A percentile compares a stretch with the other conserved stretches of the same genome.
Conservation (phyloP, 768 basidiomycete genomes). For the Punctularia strigosozonata region DNA sequence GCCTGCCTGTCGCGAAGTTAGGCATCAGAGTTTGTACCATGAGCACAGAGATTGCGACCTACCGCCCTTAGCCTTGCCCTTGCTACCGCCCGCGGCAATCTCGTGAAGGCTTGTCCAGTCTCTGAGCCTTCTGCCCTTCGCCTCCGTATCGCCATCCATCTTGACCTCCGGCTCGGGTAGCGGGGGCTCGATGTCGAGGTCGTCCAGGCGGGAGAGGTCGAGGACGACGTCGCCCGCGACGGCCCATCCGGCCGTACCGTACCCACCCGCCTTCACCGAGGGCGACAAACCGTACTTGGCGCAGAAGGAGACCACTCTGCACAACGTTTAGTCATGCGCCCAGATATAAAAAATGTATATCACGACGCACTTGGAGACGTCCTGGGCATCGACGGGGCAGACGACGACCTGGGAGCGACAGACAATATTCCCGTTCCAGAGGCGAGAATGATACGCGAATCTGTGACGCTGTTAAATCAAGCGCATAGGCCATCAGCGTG, state of each 20-base stretch:
- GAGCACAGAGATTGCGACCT: too few species aligned
- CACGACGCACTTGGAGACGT: constrained; percentile 65
- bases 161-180: constrained; percentile 3
- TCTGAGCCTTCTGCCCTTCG: too few species aligned
- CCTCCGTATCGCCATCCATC: constrained; percentile 23
- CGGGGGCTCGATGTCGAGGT: constrained; percentile 58
- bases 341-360: neutral
- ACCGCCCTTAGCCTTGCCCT: constrained; percentile 35
- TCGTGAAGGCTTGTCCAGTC: constrained; percentile 52
- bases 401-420: constrained; percentile 50
- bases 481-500: too few species aligned
- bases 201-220: constrained; percentile 60
- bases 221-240: constrained; percentile 79
- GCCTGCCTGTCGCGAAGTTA: too few species aligned
- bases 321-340: neutral
- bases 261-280: constrained; percentile 84
- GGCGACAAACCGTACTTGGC: constrained; percentile 54
- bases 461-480: neutral
- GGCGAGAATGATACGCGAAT: constrained; percentile 6
- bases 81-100: constrained; percentile 37
- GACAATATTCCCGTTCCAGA: constrained; percentile 74
- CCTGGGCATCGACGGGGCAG: constrained; percentile 66
- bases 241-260: constrained; percentile 85
- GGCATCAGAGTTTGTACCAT: too few species aligned
- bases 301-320: constrained; percentile 65